Percentiles rank a stretch among this genome's conserved stretches.
Evolutionary conservation across 805 yeast species (phyloP).

Genomic region (Nakazawaea ishiwadae): DNA sequence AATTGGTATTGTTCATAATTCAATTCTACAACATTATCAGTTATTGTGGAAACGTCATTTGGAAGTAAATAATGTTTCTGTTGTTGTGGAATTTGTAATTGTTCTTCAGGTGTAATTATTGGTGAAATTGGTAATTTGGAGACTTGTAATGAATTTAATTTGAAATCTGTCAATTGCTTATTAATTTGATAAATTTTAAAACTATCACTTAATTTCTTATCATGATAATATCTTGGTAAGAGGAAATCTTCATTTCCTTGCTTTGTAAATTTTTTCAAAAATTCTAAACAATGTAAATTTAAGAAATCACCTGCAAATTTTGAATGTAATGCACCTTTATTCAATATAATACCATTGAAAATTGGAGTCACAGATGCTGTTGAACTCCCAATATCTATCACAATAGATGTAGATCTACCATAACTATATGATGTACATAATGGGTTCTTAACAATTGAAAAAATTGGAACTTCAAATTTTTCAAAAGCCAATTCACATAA

Average conservation of each 20-base stretch:
- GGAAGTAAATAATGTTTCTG: constrained; percentile 56
- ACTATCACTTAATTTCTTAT: constrained; percentile 27
- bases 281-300: constrained; percentile 56
- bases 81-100: constrained; percentile 33
- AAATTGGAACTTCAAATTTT: constrained; percentile 66
- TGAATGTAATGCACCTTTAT: constrained; percentile 60
- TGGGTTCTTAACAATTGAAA: constrained; percentile 73
- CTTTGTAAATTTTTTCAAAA: constrained; percentile 32
- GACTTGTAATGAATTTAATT: constrained; percentile 26
- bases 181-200: constrained; percentile 34
- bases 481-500: constrained; percentile 74
- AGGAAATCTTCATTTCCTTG: constrained; percentile 30
- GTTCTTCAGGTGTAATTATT: constrained; percentile 23
- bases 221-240: constrained; percentile 26
- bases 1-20: constrained; percentile 50
- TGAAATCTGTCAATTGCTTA: constrained; percentile 44
- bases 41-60: constrained; percentile 23
- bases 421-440: constrained; percentile 73
- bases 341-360: constrained; percentile 65
- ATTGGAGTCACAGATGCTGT: constrained; percentile 72
- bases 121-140: constrained; percentile 25
- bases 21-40: constrained; percentile 36
- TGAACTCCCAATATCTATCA: constrained; percentile 75
- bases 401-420: constrained; percentile 73
- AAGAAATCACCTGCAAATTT: constrained; percentile 84